These are phyloP conservation scores for Paraphoma sp. DNA, from an alignment of 2,329 filamentous ascomycete species.

Conservation along the genomic window DNA sequence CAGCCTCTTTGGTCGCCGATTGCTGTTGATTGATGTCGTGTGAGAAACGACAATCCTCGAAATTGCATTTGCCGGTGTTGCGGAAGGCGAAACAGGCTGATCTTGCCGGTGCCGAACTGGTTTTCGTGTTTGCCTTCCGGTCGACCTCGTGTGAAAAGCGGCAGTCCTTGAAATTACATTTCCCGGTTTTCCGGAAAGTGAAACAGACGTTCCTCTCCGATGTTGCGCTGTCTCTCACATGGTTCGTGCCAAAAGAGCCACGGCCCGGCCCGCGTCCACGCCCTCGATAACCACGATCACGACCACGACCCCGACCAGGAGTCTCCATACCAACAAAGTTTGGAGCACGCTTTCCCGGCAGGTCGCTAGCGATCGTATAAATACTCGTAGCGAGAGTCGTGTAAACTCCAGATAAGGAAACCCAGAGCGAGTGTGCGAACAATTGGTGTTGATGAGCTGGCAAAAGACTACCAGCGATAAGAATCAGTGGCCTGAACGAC, in stretches of 20 bases:
- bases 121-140: not conserved
- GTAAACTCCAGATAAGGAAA: no score
- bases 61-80: conserved; percentile 1
- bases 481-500: no score
- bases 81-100: conserved; percentile 1
- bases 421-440: no score
- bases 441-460: no score
- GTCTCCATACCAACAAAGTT: not conserved
- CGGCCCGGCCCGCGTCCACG: not conserved
- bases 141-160: not conserved
- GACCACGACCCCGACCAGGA: not conserved
- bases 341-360: no score
- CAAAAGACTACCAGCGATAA: no score
- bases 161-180: conserved; percentile 1
- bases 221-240: not conserved
- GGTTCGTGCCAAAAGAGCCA: not conserved
- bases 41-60: not conserved
- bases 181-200: conserved; percentile 1
- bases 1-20: not conserved
- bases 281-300: not conserved
- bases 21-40: conserved; percentile 1
- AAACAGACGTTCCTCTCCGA: not conserved
- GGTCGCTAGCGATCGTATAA: no score
- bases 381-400: no score
- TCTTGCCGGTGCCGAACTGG: not conserved